phyloP scores from a whole-genome alignment of 208 protist species.

The Tritrichomonas musculus region DNA sequence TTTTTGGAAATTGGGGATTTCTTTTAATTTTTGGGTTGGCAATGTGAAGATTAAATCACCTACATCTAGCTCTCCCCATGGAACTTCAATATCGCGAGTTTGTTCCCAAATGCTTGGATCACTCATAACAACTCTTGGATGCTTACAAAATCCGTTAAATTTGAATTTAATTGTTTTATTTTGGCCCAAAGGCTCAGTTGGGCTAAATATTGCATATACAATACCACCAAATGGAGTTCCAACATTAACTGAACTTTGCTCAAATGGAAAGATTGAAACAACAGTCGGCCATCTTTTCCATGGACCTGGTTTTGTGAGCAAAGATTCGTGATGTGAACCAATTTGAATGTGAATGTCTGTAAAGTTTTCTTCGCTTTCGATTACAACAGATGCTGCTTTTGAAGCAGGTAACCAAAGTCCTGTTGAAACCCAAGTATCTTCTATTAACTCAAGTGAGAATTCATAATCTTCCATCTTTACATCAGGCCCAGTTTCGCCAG shows the following conservation, averaged over 20 bases:
- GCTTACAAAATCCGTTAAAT: neutral
- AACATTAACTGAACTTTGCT: neutral
- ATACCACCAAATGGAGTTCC: neutral
- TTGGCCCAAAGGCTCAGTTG: neutral
- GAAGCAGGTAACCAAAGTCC: neutral
- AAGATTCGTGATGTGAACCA: neutral
- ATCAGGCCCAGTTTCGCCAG: neutral
- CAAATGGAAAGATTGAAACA: neutral
- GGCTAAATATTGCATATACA: neutral
- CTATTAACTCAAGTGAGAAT: neutral
- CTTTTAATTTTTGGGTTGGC: neutral
- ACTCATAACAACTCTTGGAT: neutral
- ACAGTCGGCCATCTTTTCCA: neutral
- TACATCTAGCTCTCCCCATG: neutral
- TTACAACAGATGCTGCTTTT: neutral
- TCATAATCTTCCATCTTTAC: neutral
- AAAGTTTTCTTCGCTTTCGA: neutral
- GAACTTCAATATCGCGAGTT: constrained; percentile 2
- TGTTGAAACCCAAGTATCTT: neutral
- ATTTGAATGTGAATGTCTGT: neutral
- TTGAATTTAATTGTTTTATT: neutral
- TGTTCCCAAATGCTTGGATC: neutral
- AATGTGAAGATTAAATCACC: neutral
- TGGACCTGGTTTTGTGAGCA: neutral
- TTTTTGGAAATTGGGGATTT: neutral